Base-by-base conservation (phyloP, 2,329 filamentous ascomycete genomes). In the Alternaria sp. region DNA sequence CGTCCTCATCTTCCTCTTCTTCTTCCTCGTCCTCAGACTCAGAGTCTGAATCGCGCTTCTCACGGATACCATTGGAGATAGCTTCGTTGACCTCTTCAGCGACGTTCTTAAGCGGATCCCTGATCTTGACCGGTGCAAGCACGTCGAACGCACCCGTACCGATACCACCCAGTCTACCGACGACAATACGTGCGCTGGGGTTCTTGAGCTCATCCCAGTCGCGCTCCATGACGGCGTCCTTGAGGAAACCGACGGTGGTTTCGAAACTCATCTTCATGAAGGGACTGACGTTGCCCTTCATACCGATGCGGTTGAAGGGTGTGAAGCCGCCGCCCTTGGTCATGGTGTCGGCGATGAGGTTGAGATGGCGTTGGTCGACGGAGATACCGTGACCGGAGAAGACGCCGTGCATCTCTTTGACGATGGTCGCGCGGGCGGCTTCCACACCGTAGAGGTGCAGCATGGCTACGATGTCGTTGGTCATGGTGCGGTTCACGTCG, bases 211-310 rank as follows among this genome's bases (percentile, higher is more conserved):
- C 92, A 80, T 99, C 96, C 86, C 89, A 93, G 80, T 98, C 96
- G 54, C 92, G 90, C 75, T 97, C 93, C 61, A 96, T 84, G 25
- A 97, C 91, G 2, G 96, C 94, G 77, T 98, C 96, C 80, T 92
- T 94, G 75, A 99, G 85, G 84, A 97, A 97, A 1, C 92, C 90
- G 43, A 98, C 87, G 3, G 96, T 99, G 5, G 96, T 99, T 87
- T 99, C 96, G 83, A 98, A 99, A 80, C 93, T 97, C 95, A 98
- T 98, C 87, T 98, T 98, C 82, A 96, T 95, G 72, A 99, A 95
- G 0, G 96, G 94, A 70, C 90, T 94, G 26, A 95, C 90, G 75
- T 93, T 94, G 68, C 92, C 90, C 76, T 89, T 90, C 64, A 99
- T 84, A 1, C 95, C 96, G 77, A 92, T 96, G 53, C 96, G 91